These are phyloP conservation scores for Paraurostyla sp. DNA, from an alignment of 73 alveolate genomes.

Conservation along the genomic window DNA sequence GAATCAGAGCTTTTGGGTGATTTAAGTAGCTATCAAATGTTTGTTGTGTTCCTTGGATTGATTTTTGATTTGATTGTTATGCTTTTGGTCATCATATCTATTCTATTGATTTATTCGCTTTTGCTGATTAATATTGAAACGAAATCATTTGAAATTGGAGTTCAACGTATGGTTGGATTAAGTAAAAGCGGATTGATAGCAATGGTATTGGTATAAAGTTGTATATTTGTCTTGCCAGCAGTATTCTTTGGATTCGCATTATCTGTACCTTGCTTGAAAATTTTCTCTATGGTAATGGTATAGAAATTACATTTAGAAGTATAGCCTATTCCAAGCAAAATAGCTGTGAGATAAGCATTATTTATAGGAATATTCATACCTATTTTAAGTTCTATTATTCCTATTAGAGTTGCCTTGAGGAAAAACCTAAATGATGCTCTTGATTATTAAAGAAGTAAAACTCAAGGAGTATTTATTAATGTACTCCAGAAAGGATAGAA, in stretches of 20 bases:
- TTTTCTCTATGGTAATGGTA: constrained; percentile 44
- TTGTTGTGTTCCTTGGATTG: constrained; percentile 82
- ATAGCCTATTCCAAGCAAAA: not conserved
- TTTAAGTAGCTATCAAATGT: constrained; percentile 64
- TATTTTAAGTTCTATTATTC: constrained; percentile 68
- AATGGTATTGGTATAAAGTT: constrained; percentile 77
- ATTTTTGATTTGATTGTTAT: constrained; percentile 82
- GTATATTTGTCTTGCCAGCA: constrained; percentile 89
- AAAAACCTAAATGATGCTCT: constrained; percentile 76
- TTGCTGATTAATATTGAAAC: constrained; percentile 89
- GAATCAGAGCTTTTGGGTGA: constrained; percentile 76
- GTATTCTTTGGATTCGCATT: constrained; percentile 78
- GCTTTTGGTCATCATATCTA: constrained; percentile 80
- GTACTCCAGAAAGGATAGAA: constrained; percentile 44
- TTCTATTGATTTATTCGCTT: constrained; percentile 85
- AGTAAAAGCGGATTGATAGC: constrained; percentile 78
- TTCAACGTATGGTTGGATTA: constrained; percentile 88
- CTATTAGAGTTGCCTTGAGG: constrained; percentile 72
- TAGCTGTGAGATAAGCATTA: constrained; percentile 2
- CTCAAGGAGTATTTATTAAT: constrained; percentile 65
- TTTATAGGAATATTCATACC: constrained; percentile 77
- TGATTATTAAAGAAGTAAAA: constrained; percentile 73
- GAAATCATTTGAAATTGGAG: constrained; percentile 89
- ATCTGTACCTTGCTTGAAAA: constrained; percentile 61
- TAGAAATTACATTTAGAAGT: constrained; percentile 64